Evolutionary conservation across 768 basidiomycete genomes (phyloP), one percentile per base, ranked within the genome.

Genomic region (Leucocoprinus sp.): DNA sequence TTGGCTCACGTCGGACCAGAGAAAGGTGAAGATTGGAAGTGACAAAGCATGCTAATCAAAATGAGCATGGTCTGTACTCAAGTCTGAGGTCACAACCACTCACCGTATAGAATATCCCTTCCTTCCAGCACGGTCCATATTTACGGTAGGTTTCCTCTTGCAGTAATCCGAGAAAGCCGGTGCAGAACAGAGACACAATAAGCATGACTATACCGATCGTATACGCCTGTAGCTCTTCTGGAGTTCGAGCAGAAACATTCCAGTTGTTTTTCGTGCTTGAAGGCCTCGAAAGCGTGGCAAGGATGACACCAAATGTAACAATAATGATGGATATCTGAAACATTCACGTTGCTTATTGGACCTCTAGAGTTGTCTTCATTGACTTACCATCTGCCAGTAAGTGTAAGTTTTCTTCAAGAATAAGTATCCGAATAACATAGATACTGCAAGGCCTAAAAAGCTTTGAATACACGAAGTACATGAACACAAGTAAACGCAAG

Each of bases 61-160:
- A 5, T 19, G 19, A 45, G 12, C 22, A 29, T 15, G 15, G 3
- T 8, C 4, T 17, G 7, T 17, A 26, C n/a, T 19, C 29, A 21
- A 15, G 23, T 29, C 27, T 18, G 0, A 26, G 19, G 5, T 11
- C 14, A 21, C 12, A 11, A 8, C 7, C 19, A 24, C 54, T 47
- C 57, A 90, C 88, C 24, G 82, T 85, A 59, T 91, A 93, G 57
- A 93, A 91, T 2, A 91, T 70, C 2, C 80, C 82, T 61, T 91
- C 90, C 54, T 74, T 77, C 90, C 90, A 93, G 52, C 73, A 78
- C 0, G 82, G 81, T 0, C 88, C 88, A 52, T 87, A 87, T 35
- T 63, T 69, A 43, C 61, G 68, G 59, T 85, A 93, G 6, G 86
- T 89, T 43, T 67, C 68, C 58, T 91, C 87, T 68, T 91, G 88